Evolutionary conservation across 1,284 basidiomycete genomes (phyloP).

Genomic region (Trametes versicolor): DNA sequence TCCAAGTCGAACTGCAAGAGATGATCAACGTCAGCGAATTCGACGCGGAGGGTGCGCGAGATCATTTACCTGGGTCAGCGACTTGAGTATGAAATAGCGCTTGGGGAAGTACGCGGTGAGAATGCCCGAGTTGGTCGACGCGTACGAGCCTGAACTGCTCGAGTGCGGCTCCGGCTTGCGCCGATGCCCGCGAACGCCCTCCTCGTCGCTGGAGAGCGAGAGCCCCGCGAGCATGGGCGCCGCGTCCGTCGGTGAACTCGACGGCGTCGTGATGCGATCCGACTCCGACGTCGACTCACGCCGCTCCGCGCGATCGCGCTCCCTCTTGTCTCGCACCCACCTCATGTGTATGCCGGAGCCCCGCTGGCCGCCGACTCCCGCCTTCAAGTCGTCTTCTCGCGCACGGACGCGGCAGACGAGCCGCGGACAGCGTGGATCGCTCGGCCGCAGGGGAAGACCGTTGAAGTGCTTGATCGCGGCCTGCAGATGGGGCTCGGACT

Average conservation of each 20-base stretch:
- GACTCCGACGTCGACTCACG: slow-evolving; percentile 37
- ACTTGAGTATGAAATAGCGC: slow-evolving; percentile 95
- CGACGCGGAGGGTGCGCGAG: neutral
- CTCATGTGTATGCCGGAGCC: slow-evolving; percentile 86
- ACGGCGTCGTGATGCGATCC: slow-evolving; percentile 42
- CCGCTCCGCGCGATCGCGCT: slow-evolving; percentile 40
- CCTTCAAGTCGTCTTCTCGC: slow-evolving; percentile 87
- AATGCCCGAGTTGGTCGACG: slow-evolving; percentile 80
- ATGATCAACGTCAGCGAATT: neutral
- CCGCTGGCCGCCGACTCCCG: slow-evolving; percentile 92
- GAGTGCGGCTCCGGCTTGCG: slow-evolving; percentile 51
- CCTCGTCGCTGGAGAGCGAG: slow-evolving; percentile 55
- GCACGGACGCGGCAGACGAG: slow-evolving; percentile 89
- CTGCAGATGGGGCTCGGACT: slow-evolving; percentile 68
- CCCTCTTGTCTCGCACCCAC: slow-evolving; percentile 76
- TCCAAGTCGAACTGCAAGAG: slow-evolving; percentile 79
- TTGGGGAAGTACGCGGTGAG: slow-evolving; percentile 81
- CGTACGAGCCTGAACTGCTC: slow-evolving; percentile 72
- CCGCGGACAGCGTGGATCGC: slow-evolving; percentile 78
- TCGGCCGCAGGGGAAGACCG: slow-evolving; percentile 69
- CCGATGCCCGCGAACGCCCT: slow-evolving; percentile 35
- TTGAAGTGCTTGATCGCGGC: slow-evolving; percentile 80
- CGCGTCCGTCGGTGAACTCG: slow-evolving; percentile 37
- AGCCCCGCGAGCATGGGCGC: slow-evolving; percentile 38
- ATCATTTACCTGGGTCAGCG: slow-evolving; percentile 73